A percentile compares a stretch with the other conserved stretches of the same genome.
phyloP scores from a whole-genome alignment of 495 filamentous ascomycete species.

The Podospora didyma region DNA sequence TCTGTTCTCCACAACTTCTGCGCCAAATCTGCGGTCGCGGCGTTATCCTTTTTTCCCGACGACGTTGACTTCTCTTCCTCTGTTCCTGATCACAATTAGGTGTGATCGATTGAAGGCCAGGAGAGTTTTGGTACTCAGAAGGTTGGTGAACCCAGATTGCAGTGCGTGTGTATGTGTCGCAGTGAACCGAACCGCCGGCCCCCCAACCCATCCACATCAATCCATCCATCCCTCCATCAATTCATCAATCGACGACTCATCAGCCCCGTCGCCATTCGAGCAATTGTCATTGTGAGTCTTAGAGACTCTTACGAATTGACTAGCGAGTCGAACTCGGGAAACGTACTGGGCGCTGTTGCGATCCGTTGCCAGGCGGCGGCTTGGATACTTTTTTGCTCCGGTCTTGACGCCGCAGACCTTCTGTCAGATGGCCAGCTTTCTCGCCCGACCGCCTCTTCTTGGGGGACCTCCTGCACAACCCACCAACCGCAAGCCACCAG shows the following conservation, averaged over 20 bases:
- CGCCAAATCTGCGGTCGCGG: constrained; percentile 13
- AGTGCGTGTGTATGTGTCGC: no score
- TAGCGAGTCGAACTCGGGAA: background rate
- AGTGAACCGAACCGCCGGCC: background rate
- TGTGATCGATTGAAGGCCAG: constrained; percentile 15
- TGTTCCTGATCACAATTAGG: constrained; percentile 3
- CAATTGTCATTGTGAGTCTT: background rate
- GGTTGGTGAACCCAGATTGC: constrained; percentile 4
- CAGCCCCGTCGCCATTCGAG: background rate
- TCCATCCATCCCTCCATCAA: background rate
- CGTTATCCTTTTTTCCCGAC: constrained; percentile 1
- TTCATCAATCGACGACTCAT: background rate
- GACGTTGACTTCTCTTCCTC: constrained; percentile 2
- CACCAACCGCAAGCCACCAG: background rate
- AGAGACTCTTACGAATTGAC: background rate
- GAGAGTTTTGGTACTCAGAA: constrained; percentile 3
- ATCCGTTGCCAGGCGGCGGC: no score
- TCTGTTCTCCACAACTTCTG: constrained; percentile 13
- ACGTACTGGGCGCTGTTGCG: no score
- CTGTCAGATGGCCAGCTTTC: background rate
- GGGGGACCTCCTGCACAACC: background rate
- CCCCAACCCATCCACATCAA: background rate
- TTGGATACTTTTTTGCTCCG: background rate
- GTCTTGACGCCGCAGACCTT: background rate
- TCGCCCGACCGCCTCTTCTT: background rate